A percentile compares a stretch with the other conserved stretches of the same genome.
Evolutionary conservation across 805 yeast genomes (phyloP).

Genomic region (Metschnikowia koreensis): DNA sequence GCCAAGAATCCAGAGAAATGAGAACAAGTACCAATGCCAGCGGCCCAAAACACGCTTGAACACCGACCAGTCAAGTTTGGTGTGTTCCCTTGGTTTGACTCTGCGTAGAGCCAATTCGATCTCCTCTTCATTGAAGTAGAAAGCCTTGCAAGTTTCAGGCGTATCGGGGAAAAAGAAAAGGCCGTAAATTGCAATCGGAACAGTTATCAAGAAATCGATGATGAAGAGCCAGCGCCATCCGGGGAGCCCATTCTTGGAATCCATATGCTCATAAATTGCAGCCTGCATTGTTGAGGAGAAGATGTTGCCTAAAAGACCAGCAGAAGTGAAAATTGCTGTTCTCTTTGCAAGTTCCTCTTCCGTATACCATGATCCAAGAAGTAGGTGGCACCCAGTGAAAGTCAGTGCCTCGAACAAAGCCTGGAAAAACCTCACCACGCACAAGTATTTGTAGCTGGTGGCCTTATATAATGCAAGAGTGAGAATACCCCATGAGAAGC

Average conservation of each 20-base stretch:
- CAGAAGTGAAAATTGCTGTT: constrained; percentile 53
- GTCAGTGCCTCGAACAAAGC: constrained; percentile 62
- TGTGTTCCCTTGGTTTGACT: constrained; percentile 8
- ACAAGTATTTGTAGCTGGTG: constrained; percentile 46
- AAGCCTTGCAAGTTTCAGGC: constrained; percentile 41
- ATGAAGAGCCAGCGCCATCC: constrained; percentile 69
- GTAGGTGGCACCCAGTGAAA: constrained; percentile 52
- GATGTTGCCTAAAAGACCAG: constrained; percentile 54
- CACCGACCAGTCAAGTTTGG: constrained; percentile 24
- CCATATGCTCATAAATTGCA: constrained; percentile 47
- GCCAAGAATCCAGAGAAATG: constrained; percentile 50
- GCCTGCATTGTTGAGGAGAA: constrained; percentile 57
- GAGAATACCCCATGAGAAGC: constrained; percentile 55
- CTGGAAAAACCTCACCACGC: constrained; percentile 58
- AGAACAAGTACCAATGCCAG: constrained; percentile 60
- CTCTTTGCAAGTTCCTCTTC: constrained; percentile 48
- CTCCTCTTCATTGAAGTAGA: constrained; percentile 36
- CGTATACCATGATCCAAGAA: constrained; percentile 53
- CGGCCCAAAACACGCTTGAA: constrained; percentile 39
- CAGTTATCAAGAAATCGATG: constrained; percentile 59
- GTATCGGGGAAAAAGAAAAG: constrained; percentile 56
- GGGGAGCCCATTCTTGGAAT: constrained; percentile 41
- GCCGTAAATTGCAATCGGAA: constrained; percentile 47
- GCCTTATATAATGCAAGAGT: constrained; percentile 53
- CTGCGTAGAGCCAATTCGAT: constrained; percentile 10